Percentiles rank a stretch among this genome's conserved stretches.
These are phyloP conservation scores for Artomyces pyxidatus DNA, from an alignment of 768 basidiomycete species.

Conservation along the genomic window DNA sequence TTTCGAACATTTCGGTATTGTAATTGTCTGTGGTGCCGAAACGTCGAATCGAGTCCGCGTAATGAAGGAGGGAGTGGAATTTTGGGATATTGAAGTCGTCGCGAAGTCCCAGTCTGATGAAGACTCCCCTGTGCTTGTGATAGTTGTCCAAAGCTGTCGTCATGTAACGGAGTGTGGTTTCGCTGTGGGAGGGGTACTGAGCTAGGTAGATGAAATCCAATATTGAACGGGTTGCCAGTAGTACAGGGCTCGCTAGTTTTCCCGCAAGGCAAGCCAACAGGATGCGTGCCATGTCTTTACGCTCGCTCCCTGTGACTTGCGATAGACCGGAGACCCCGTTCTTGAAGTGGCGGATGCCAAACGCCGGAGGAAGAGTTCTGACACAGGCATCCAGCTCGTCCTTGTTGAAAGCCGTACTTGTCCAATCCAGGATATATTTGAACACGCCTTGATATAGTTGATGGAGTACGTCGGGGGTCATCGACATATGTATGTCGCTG, in stretches of 20 bases:
- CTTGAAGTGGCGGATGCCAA: not conserved
- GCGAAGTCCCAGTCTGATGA: conserved; percentile 7
- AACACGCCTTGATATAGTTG: conserved; percentile 12
- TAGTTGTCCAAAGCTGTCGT: conserved; percentile 6
- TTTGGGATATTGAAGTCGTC: conserved; percentile 24
- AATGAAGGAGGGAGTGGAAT: conserved; percentile 19
- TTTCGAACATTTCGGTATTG: conserved; percentile 23
- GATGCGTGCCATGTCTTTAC: not conserved
- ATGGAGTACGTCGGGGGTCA: conserved; percentile 17
- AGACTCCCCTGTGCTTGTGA: conserved; percentile 12
- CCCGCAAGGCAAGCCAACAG: not conserved
- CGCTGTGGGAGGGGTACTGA: conserved; percentile 12
- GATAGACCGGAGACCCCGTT: not conserved
- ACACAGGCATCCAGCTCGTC: not conserved
- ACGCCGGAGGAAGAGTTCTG: not conserved
- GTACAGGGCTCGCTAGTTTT: not conserved
- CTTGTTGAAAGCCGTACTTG: not conserved
- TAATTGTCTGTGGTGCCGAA: conserved; percentile 20
- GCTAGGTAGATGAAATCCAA: conserved; percentile 24
- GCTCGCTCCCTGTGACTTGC: not conserved
- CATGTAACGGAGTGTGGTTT: conserved; percentile 7
- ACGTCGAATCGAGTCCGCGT: conserved; percentile 9
- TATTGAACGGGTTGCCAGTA: conserved; percentile 6
- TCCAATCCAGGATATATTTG: conserved; percentile 10
- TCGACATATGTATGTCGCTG: conserved; percentile 10